A percentile compares a stretch with the other conserved stretches of the same genome.
Conservation (phyloP, 2,329 filamentous ascomycete genomes). For the Fusarium zealandicum region DNA sequence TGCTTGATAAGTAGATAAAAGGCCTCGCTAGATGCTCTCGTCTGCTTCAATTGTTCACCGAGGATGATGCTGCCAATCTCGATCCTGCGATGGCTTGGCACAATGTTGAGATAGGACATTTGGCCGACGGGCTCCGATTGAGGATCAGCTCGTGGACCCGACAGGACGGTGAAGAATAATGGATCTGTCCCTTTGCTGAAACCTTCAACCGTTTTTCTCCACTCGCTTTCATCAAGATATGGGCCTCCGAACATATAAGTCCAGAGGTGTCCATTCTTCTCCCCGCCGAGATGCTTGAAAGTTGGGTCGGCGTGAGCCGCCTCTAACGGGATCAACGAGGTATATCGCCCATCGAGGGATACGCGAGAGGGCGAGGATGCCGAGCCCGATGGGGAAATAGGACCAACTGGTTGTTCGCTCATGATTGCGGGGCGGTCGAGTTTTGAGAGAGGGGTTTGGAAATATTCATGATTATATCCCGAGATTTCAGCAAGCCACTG, state of each 20-base stretch:
- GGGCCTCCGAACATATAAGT: conserved; percentile 45
- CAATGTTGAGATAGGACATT: conserved; percentile 56
- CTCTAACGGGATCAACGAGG: conserved; percentile 42
- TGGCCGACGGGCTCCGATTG: conserved; percentile 50
- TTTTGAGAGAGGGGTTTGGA: too few relatives aligned
- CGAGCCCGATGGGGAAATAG: conserved; percentile 20
- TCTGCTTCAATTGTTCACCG: conserved; percentile 58
- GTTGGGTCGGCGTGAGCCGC: conserved; percentile 39
- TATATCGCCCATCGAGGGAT: conserved; percentile 43
- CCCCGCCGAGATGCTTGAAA: conserved; percentile 45
- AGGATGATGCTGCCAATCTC: conserved; percentile 67
- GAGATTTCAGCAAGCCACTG: too few relatives aligned
- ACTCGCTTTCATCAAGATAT: conserved; percentile 29
- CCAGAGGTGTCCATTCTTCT: conserved; percentile 45
- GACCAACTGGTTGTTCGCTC: conserved; percentile 29
- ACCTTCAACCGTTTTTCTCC: conserved; percentile 22
- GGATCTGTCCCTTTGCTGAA: conserved; percentile 45
- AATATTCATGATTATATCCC: too few relatives aligned
- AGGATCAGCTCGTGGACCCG: conserved; percentile 35
- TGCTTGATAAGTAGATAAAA: conserved; percentile 63
- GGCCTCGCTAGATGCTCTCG: conserved; percentile 63
- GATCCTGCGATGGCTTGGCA: conserved; percentile 55
- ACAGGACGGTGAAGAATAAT: conserved; percentile 55
- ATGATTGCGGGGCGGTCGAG: background rate
- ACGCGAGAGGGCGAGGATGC: conserved; percentile 27